Conservation (phyloP, 2,329 filamentous ascomycete species). For the Clonostachys rosea region DNA sequence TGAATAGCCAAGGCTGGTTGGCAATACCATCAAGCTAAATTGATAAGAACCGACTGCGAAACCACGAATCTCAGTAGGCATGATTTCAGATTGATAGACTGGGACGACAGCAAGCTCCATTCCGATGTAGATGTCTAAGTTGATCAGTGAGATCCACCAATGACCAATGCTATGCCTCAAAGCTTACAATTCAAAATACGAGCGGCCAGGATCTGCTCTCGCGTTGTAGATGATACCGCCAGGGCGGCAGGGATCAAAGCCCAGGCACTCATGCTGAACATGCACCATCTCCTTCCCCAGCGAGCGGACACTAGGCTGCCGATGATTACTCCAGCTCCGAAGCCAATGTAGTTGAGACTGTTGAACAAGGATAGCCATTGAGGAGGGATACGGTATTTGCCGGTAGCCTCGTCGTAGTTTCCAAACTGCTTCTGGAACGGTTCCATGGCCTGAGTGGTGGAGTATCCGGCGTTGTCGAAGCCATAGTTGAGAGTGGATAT, state of each 20-base stretch:
- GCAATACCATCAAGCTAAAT: neutral
- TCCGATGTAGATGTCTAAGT: slow-evolving; percentile 21
- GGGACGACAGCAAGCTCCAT: slow-evolving; percentile 31
- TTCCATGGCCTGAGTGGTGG: slow-evolving; percentile 23
- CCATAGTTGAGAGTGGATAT: slow-evolving; percentile 25
- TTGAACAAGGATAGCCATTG: slow-evolving; percentile 3
- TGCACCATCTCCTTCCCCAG: slow-evolving; percentile 24
- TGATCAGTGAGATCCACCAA: too few species aligned
- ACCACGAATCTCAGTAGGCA: slow-evolving; percentile 18
- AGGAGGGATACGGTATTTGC: neutral
- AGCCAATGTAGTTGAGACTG: slow-evolving; percentile 3
- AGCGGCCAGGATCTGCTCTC: slow-evolving; percentile 22
- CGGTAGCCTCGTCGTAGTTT: slow-evolving; percentile 6
- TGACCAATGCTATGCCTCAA: too few species aligned
- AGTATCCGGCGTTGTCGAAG: slow-evolving; percentile 23
- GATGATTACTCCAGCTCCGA: slow-evolving; percentile 10
- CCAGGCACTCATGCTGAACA: slow-evolving; percentile 27
- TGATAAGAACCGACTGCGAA: slow-evolving; percentile 22
- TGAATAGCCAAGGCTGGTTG: slow-evolving; percentile 8
- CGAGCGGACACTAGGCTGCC: slow-evolving; percentile 20
- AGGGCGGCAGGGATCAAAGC: slow-evolving; percentile 22
- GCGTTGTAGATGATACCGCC: slow-evolving; percentile 18
- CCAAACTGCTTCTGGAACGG: slow-evolving; percentile 20
- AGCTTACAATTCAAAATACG: slow-evolving; percentile 17
- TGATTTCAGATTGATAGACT: slow-evolving; percentile 22